Percentiles rank a stretch among this genome's conserved stretches.
Conservation (phyloP, 768 basidiomycete genomes). For the Mycena crocata region DNA sequence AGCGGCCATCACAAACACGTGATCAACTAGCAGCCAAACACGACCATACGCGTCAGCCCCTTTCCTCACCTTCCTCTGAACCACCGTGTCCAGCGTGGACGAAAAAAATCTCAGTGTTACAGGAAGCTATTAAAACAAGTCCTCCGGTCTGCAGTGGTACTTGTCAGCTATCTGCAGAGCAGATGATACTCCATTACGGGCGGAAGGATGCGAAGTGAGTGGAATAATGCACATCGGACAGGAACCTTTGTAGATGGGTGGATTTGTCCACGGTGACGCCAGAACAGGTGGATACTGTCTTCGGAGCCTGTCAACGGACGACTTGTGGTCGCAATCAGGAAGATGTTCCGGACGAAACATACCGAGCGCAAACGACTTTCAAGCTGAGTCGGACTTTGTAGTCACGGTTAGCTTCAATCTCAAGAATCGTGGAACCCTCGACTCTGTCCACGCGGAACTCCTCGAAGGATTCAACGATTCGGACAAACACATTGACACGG, state of each 20-base stretch:
- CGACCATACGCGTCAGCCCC: too few species aligned
- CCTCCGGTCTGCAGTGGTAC: constrained; percentile 12
- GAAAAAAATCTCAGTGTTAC: too few species aligned
- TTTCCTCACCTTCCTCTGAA: too few species aligned
- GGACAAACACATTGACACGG: constrained; percentile 33
- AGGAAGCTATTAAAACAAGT: too few species aligned
- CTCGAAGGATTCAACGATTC: constrained; percentile 32
- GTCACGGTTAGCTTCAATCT: constrained; percentile 41
- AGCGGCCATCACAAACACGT: too few species aligned
- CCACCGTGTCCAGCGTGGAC: too few species aligned
- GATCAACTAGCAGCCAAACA: too few species aligned
- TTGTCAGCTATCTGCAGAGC: background rate
- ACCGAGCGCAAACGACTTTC: constrained; percentile 49
- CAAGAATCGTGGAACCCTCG: constrained; percentile 37
- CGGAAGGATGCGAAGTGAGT: constrained; percentile 16
- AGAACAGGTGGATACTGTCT: constrained; percentile 36
- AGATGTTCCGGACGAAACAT: constrained; percentile 49
- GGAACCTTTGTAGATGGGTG: background rate
- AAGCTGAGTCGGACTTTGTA: constrained; percentile 48
- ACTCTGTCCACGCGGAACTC: constrained; percentile 31
- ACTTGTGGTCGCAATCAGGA: constrained; percentile 38
- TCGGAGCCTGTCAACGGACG: too few species aligned
- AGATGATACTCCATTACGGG: constrained; percentile 3
- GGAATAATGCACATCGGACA: too few species aligned
- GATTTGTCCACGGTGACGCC: constrained; percentile 8